phyloP scores from a whole-genome alignment of 2,329 filamentous ascomycete genomes.

The Chaetomium sp. region DNA sequence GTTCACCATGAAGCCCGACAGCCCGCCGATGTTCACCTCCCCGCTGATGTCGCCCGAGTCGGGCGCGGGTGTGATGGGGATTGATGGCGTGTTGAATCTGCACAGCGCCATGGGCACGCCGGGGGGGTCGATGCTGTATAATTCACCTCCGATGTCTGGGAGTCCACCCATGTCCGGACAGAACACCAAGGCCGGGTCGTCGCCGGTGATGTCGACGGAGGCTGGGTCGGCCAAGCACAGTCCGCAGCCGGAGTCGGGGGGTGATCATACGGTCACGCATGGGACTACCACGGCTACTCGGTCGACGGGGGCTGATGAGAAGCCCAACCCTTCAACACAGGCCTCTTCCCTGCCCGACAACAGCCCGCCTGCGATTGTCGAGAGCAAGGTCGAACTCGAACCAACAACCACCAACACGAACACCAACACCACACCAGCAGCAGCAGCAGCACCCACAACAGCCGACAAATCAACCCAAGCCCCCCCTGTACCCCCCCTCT shows the following conservation, averaged over 20 bases:
- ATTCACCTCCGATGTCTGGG: slow-evolving; percentile 11
- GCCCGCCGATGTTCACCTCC: slow-evolving; percentile 12
- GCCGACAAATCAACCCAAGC: not conserved
- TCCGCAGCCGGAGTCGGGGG: not conserved
- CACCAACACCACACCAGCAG: too few species aligned
- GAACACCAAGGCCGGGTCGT: slow-evolving; percentile 1
- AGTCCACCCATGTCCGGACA: slow-evolving; percentile 9
- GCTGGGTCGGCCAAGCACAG: slow-evolving; percentile 1
- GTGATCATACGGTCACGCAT: slow-evolving; percentile 2
- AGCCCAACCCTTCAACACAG: slow-evolving; percentile 10
- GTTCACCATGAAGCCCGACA: slow-evolving; percentile 7
- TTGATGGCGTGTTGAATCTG: not conserved
- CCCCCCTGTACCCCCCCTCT: slow-evolving; percentile 10
- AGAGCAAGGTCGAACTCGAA: not conserved
- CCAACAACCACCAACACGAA: too few species aligned
- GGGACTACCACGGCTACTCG: slow-evolving; percentile 1
- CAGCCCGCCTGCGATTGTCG: not conserved
- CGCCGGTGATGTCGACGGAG: slow-evolving; percentile 7
- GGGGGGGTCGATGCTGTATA: slow-evolving; percentile 7
- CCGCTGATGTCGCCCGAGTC: slow-evolving; percentile 14
- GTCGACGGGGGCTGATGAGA: not conserved
- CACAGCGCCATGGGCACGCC: slow-evolving; percentile 2
- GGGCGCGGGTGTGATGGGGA: not conserved
- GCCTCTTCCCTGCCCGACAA: slow-evolving; percentile 15
- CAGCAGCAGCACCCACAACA: too few species aligned